Percentiles rank a stretch among this genome's conserved stretches.
phyloP scores from a whole-genome alignment of 78 protist genomes.

The Polysphondylium violaceum region DNA sequence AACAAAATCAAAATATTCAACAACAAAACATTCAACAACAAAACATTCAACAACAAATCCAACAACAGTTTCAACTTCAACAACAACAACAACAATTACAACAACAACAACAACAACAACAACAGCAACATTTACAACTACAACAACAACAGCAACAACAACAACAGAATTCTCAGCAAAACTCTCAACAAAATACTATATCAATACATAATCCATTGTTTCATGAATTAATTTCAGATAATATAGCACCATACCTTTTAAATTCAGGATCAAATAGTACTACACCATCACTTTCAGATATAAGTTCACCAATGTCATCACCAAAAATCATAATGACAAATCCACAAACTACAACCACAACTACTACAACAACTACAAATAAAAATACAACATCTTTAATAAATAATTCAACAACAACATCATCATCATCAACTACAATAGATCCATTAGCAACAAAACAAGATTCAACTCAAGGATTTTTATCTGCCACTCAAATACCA shows the following conservation, averaged over 20 bases:
- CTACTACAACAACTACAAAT: no score
- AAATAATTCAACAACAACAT: neutral
- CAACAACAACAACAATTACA: constrained; percentile 23
- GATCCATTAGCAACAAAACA: neutral
- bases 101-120: constrained; percentile 13
- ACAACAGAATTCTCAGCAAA: neutral
- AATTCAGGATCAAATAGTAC: no score
- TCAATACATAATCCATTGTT: no score
- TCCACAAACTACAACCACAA: no score
- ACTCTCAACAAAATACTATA: no score
- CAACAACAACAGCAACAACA: constrained; percentile 4
- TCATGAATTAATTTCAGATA: no score
- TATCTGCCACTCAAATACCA: constrained; percentile 15
- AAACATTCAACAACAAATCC: constrained; percentile 2
- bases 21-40: no score
- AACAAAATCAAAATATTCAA: neutral
- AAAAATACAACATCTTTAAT: no score
- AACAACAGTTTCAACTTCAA: neutral
- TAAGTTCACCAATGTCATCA: no score
- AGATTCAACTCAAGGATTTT: neutral
- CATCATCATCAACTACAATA: constrained; percentile 3
- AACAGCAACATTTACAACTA: constrained; percentile 9
- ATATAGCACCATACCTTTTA: no score
- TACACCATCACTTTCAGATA: no score
- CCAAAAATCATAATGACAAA: no score